Base-by-base conservation (phyloP, 2,329 filamentous ascomycete species). In the Neonectria ditissima region DNA sequence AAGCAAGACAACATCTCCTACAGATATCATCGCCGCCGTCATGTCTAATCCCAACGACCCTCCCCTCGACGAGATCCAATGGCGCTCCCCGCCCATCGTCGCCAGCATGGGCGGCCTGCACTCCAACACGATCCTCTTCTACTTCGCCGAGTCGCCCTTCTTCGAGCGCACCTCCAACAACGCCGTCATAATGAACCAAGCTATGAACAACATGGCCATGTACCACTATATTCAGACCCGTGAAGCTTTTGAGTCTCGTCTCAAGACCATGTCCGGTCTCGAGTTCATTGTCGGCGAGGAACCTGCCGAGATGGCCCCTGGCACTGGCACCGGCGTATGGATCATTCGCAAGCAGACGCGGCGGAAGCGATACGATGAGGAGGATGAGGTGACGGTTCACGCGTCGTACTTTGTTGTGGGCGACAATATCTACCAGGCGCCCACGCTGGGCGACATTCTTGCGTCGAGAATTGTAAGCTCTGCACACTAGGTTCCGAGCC, bases 111-210 rank as follows among this genome's bases (percentile, higher is more conserved):
- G 82, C 65, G 85, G 87, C 74, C 83, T 91, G 55, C 88, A 91
- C 77, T 86, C 82, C 69, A 91, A 91, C 75, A 84, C 84, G 48
- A 82, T 91, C 63, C 86, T 91, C 63, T 89, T 86, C 79, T 91
- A 91, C 80, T 91, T 91, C 69, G 85, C 88, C 68, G 81, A 85
- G 65, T 91, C 89, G 63, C 88, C 89, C 24, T 91, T 90, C 78
- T 91, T 88, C 79, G 89, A 91, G 76, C 82, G 79, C 64, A 90
- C 87, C 2, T 90, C 87, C 68, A 91, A 91, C 76, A 91, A 91
- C 76, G 86, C 86, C 67, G 82, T 90, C 37, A 80, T 91, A 41
- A 86, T 84, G 72, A 84, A 80, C 66, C 89, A 91, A 76, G 87
- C 88, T 44, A 81, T 86, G 76, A 87, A 83, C 78, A 91, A 91